These are phyloP conservation scores for Oehlia diaphana DNA, from an alignment of 192 early-diverging fungal species.

Conservation along the genomic window DNA sequence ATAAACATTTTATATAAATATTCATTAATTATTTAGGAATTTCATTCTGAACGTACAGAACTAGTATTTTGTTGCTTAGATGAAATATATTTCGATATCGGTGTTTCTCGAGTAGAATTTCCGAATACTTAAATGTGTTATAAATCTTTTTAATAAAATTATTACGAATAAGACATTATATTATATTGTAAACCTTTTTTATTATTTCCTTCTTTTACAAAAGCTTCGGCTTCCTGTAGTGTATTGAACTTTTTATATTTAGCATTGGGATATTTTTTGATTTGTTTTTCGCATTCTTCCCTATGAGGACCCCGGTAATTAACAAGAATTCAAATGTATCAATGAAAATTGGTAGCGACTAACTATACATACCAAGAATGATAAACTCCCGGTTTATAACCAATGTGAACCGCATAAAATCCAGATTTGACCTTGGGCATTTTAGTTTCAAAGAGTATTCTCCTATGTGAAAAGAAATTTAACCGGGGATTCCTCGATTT, in stretches of 20 bases:
- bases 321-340: background rate
- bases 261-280: constrained; percentile 5
- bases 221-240: background rate
- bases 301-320: background rate
- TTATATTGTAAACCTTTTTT: background rate
- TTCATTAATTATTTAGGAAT: background rate
- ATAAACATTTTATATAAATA: too few species aligned
- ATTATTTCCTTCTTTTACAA: background rate
- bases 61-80: too few species aligned
- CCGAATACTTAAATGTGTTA: too few species aligned
- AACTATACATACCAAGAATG: background rate
- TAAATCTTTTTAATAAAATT: background rate
- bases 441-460: background rate
- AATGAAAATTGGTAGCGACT: background rate
- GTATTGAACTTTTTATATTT: constrained; percentile 19
- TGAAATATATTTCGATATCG: too few species aligned
- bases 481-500: background rate
- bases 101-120: too few species aligned
- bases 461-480: background rate
- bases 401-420: constrained; percentile 14
- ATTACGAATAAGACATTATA: background rate
- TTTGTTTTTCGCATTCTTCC: constrained; percentile 19
- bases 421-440: constrained; percentile 14
- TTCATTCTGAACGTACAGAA: background rate
- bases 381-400: constrained; percentile 15